Evolutionary conservation across 352 stramenopile genomes (phyloP), one percentile per base, ranked within the genome.

Genomic region (Globisporangium mamillatum): DNA sequence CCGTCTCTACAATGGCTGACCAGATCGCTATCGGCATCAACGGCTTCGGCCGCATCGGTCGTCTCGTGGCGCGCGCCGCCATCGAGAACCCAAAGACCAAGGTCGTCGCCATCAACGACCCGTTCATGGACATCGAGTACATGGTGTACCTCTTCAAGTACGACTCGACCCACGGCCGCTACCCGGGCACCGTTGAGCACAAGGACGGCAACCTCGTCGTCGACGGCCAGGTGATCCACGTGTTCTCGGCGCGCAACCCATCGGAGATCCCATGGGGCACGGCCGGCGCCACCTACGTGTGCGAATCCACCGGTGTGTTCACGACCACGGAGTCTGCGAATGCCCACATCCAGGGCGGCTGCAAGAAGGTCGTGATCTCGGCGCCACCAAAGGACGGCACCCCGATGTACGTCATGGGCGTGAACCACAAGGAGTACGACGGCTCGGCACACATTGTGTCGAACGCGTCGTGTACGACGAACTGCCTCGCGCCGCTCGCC

Each of bases 331-430:
- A 97, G 60, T 88, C 80, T 69, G 91, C 88, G 41, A 77, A 66
- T 8, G 71, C 76, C n/a, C 95, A 98, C 81, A 84, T 98, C 69
- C 71, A 81, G 22, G 92, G 91, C 70, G 95, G 95, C 48, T 91
- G 89, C 76, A 98, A 98, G 87, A 99, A 99, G 86, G 95, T 99
- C 44, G 75, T 99, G 65, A 98, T 99, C 74, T 98, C 92, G 56
- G 96, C 96, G 24, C 96, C 96, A n/a, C 94, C 96, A 57, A 97
- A 95, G 79, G 71, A 86, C 50, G 81, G 93, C 80, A 96, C 93
- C 44, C 96, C 96, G 66, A 99, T 98, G 94, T 98, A 98, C 74
- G 95, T 98, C 29, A 97, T 98, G 84, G 95, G 95, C 63, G 94
- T 99, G 27, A 99, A 99, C 84, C 77, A 97, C 67, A 80, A 84